Conservation (phyloP, 306 rosid species). For the Astragalus glycyphyllos region DNA sequence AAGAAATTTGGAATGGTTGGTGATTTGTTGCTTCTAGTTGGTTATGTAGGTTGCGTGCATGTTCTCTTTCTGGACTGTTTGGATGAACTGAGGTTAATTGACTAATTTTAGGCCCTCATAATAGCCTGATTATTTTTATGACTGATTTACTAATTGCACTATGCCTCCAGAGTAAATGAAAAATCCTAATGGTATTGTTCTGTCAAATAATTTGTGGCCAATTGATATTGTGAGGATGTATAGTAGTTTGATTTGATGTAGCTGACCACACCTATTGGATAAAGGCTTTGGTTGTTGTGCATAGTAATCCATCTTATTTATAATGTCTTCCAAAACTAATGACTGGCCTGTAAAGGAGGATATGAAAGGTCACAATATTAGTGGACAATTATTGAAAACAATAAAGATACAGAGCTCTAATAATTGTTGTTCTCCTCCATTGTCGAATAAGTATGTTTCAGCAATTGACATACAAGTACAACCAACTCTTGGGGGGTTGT, state of each 20-base stretch:
- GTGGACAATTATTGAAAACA: slow-evolving; percentile 35
- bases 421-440: slow-evolving; percentile 30
- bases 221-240: slow-evolving; percentile 19
- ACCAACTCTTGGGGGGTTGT: slow-evolving; percentile 18
- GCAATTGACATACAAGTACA: slow-evolving; percentile 14
- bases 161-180: neutral
- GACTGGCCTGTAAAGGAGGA: too few species aligned
- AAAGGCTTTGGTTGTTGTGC: too few species aligned
- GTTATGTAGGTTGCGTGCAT: too few species aligned
- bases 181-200: slow-evolving; percentile 16
- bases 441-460: neutral
- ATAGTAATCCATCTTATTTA: neutral
- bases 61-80: too few species aligned
- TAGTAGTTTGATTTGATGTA: neutral
- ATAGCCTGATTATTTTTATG: slow-evolving; percentile 3
- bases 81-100: too few species aligned
- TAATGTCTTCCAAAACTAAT: too few species aligned
- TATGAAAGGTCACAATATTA: neutral
- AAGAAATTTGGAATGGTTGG: too few species aligned
- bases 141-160: slow-evolving; percentile 1
- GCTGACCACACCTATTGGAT: too few species aligned
- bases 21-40: too few species aligned
- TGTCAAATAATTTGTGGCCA: slow-evolving; percentile 9
- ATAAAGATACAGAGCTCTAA: slow-evolving; percentile 2
- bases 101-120: neutral